A percentile compares a stretch with the other conserved stretches of the same genome.
These are phyloP conservation scores for Daldinia eschscholtzii DNA, from an alignment of 2,329 filamentous ascomycete genomes.

Conservation along the genomic window DNA sequence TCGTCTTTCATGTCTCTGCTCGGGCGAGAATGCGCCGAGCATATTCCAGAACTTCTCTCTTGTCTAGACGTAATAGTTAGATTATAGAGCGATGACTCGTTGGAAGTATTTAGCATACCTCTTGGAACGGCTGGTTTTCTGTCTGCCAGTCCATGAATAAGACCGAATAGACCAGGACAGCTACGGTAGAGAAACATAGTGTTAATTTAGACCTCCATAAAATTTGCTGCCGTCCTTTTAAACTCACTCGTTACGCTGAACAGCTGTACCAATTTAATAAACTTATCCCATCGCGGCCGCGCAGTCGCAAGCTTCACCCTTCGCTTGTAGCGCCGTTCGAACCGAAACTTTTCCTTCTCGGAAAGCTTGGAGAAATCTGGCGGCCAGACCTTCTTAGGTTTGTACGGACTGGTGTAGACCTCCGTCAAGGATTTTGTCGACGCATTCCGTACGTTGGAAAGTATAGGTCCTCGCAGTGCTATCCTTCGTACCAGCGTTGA, in stretches of 20 bases:
- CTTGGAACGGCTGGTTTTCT: conserved; percentile 63
- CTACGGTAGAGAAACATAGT: conserved; percentile 50
- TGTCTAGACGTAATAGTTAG: conserved; percentile 49
- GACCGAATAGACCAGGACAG: conserved; percentile 67
- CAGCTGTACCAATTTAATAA: conserved; percentile 73
- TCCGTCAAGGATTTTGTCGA: conserved; percentile 43
- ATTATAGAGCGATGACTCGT: background rate
- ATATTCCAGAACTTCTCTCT: conserved; percentile 57
- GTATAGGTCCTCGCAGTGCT: conserved; percentile 50
- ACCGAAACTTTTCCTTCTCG: conserved; percentile 78
- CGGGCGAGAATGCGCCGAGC: conserved; percentile 50
- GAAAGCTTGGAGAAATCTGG: conserved; percentile 79
- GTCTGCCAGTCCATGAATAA: conserved; percentile 72
- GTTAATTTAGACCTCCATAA: background rate
- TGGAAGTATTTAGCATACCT: conserved; percentile 54
- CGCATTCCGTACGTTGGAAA: conserved; percentile 45
- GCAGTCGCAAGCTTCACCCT: conserved; percentile 62
- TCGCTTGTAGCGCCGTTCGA: conserved; percentile 83
- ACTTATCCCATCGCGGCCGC: conserved; percentile 51
- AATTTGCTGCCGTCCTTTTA: background rate
- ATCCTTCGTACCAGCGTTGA: conserved; percentile 60
- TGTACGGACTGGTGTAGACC: conserved; percentile 69
- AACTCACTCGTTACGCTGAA: conserved; percentile 67
- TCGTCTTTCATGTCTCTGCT: conserved; percentile 45
- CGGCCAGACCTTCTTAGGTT: conserved; percentile 80